Evolutionary conservation across 140 eudicot species (phyloP).

Genomic region (Erigeron philadelphicus): DNA sequence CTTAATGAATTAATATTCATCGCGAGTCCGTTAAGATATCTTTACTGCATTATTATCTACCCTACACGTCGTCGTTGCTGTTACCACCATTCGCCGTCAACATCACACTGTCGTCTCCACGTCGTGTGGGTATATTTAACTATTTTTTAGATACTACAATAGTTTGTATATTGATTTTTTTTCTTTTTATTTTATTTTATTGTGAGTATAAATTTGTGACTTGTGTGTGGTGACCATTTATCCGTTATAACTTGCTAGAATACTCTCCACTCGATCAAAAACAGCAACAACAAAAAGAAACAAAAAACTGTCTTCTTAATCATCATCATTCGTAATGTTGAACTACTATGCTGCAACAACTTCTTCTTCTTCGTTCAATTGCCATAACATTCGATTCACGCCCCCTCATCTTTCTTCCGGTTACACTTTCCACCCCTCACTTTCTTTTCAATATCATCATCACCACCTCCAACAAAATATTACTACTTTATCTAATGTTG

Average conservation of each 20-base stretch:
- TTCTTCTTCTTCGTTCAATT: slow-evolving; percentile 21
- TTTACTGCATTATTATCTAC: too few species aligned
- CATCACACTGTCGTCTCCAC: too few species aligned
- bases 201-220: too few species aligned
- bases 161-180: not conserved
- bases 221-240: slow-evolving; percentile 34
- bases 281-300: not conserved
- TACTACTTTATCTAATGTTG: slow-evolving; percentile 20
- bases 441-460: slow-evolving; percentile 22
- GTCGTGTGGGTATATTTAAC: too few species aligned
- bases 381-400: slow-evolving; percentile 26
- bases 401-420: slow-evolving; percentile 23
- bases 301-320: not conserved
- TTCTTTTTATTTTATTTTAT: too few species aligned
- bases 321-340: slow-evolving; percentile 34
- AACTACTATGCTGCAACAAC: slow-evolving; percentile 29
- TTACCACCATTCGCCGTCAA: too few species aligned
- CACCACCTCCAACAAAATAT: slow-evolving; percentile 25
- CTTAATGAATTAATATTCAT: too few species aligned
- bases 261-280: slow-evolving; percentile 1
- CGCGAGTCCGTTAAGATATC: too few species aligned
- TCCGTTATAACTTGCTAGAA: slow-evolving; percentile 20
- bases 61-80: too few species aligned
- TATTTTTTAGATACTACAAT: not conserved
- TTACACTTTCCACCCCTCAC: slow-evolving; percentile 34